Evolutionary conservation across 768 basidiomycete genomes (phyloP), one percentile per base, ranked within the genome.

Genomic region (Lactifluus pinguis): DNA sequence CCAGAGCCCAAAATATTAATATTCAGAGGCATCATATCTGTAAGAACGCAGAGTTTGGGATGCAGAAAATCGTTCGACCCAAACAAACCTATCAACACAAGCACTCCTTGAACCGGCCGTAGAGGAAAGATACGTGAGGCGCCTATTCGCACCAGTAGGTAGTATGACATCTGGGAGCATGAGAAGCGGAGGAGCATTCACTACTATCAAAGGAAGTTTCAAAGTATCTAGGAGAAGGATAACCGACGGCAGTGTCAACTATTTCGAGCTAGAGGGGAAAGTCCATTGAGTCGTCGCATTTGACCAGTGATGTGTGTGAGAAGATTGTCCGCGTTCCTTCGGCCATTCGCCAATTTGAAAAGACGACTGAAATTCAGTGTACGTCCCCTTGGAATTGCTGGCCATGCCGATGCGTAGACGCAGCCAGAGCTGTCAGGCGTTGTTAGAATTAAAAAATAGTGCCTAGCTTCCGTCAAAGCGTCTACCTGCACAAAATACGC

Each of bases 401-500:
- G 6, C 19, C 32, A 2, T 25, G 7, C 45, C 21, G n/a, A 15
- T n/a, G 25, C 10, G 17, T 32, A 47, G 38, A 51, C 45, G 49
- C 45, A 45, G 13, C 32, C 7, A 38, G 51, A 25, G 36, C 6
- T 10, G 29, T 34, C 38, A n/a, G 30, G 13, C 9, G 36, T 29
- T 9, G 14, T 34, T 44, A 44, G 13, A 14, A 11, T 32, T 4
- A 45, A 25, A 17, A 11, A 36, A 21, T 36, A 32, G 49, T 39
- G n/a, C 47, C 14, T 57, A 17, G 47, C 44, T 44, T 58, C 39
- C 61, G 32, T 42, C 32, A 48, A 13, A 34, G 32, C 17, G 45
- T 62, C 55, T 62, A 58, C 34, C 38, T 49, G 41, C 17, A 36
- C 52, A 53, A 21, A 39, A 32, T 49, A 49, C 32, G 39, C 36